Conservation (phyloP, 176 grass and related monocot genomes). For the Otatea glauca region DNA sequence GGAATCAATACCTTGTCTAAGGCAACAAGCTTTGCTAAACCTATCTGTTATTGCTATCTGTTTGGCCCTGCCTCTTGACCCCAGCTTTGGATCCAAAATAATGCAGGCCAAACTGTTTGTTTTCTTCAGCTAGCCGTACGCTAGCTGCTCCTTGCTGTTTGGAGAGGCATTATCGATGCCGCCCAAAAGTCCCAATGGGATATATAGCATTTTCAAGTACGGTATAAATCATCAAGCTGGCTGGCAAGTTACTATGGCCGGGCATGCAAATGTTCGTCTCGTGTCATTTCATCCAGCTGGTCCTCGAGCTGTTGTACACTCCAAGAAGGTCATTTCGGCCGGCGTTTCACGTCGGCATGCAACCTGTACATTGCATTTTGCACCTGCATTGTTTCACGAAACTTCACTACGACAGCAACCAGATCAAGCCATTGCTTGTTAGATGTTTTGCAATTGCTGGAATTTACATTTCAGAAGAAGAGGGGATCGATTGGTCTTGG, state of each 20-base stretch:
- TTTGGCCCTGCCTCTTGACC: conserved; percentile 10
- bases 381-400: neutral
- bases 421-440: neutral
- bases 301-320: conserved; percentile 1
- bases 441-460: neutral
- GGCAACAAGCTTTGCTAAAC: neutral
- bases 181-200: neutral
- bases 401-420: neutral
- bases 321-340: neutral
- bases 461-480: neutral
- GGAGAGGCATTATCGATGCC: neutral
- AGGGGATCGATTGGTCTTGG: neutral
- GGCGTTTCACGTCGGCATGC: neutral
- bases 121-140: neutral
- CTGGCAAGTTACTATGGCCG: neutral
- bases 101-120: neutral
- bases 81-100: neutral
- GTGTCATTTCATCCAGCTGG: neutral
- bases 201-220: neutral
- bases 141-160: neutral
- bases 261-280: neutral
- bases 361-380: neutral
- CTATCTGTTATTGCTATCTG: too few species aligned
- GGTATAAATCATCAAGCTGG: neutral
- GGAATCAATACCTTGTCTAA: neutral